Base-by-base conservation (phyloP, 805 yeast genomes). In the Candida dajiaensis region DNA sequence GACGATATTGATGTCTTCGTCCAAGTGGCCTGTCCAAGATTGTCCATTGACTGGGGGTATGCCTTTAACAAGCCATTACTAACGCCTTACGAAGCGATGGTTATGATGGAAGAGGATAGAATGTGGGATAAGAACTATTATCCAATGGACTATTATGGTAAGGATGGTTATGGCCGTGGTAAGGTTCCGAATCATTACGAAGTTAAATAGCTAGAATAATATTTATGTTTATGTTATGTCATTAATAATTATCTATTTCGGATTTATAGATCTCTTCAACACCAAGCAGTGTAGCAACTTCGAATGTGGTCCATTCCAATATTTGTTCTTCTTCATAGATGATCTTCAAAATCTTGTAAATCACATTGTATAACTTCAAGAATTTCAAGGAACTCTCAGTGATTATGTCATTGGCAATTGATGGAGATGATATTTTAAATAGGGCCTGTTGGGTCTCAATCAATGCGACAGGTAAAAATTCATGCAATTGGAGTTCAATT, bases 41-140 rank as follows among this genome's bases (percentile, higher is more conserved):
- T 94, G 40, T 88, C 96, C 2, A 92, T 94, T 38, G 99, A 94
- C 64, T 94, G 99, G 99, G 99, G 99, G 0, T 94, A 94, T 64
- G 99, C 99, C 0, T 94, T 94, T 61, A 81, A 81, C 49, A 86
- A 85, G 59, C 99, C 99, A 0, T 68, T 94, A 38, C 67, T 94
- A 48, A 92, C 99, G 0, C 99, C 99, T 0, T 94, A 94, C 62
- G 99, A 94, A 62, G 89, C 97, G 0, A 89, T 87, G 88, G 96
- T 90, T 6, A 76, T 89, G 75, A 65, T 94, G 54, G 84, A 78
- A 8, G 74, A 81, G 40, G 97, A 89, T 58, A 68, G 68, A 33
- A 73, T 70, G 65, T 86, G 94, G 78, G 69, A 65, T 40, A 76
- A 76, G 37, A 71, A 71, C 1, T 81, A 74, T 47, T 94, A 94